These are phyloP conservation scores for Beauveria asiatica DNA, from an alignment of 2,329 filamentous ascomycete genomes.

Conservation along the genomic window DNA sequence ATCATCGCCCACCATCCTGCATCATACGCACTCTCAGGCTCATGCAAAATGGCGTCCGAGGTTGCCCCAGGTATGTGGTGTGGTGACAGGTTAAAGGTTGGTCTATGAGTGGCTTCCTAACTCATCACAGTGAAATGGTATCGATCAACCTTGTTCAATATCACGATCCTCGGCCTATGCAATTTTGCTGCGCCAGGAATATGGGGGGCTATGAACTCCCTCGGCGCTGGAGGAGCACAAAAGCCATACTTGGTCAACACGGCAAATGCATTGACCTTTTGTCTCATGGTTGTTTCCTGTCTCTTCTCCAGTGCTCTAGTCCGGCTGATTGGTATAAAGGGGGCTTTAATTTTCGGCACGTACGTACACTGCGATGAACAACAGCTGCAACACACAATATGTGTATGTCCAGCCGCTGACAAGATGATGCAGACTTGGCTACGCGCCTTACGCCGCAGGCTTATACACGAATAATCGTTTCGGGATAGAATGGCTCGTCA, in stretches of 20 bases:
- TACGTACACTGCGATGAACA: slow-evolving; percentile 21
- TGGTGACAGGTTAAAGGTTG: background rate
- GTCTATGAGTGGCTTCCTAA: background rate
- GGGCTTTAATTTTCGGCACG: slow-evolving; percentile 62
- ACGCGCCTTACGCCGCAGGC: slow-evolving; percentile 62
- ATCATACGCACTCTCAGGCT: background rate
- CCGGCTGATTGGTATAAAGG: slow-evolving; percentile 61
- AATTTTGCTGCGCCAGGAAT: slow-evolving; percentile 64
- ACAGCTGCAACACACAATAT: background rate
- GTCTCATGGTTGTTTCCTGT: slow-evolving; percentile 64
- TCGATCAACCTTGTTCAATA: slow-evolving; percentile 64
- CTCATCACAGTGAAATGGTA: slow-evolving; percentile 53
- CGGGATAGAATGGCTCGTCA: slow-evolving; percentile 58
- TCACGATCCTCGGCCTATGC: slow-evolving; percentile 60
- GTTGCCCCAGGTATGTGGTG: background rate
- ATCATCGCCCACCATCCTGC: background rate
- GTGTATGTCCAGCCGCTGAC: background rate
- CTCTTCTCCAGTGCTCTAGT: slow-evolving; percentile 57
- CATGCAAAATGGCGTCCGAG: background rate
- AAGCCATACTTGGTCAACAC: slow-evolving; percentile 60
- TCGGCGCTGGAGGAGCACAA: slow-evolving; percentile 60
- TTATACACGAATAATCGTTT: slow-evolving; percentile 66
- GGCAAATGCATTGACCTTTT: slow-evolving; percentile 63
- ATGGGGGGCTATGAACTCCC: slow-evolving; percentile 65
- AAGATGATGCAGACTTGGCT: slow-evolving; percentile 44